These are phyloP conservation scores for Phaeosphaeria sp. DNA, from an alignment of 2,329 filamentous ascomycete genomes.

Conservation along the genomic window DNA sequence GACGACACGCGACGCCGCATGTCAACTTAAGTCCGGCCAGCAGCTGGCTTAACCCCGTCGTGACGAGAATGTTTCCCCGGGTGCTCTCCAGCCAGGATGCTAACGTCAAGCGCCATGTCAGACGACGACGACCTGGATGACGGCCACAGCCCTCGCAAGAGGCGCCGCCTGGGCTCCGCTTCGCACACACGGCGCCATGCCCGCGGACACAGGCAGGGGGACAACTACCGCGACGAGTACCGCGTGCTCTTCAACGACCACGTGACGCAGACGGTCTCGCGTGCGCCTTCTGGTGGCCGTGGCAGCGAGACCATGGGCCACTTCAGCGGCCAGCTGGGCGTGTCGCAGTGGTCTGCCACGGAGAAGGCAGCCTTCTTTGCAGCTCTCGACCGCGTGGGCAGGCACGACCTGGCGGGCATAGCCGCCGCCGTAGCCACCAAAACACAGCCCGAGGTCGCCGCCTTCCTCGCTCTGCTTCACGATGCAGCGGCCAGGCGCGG, in stretches of 20 bases:
- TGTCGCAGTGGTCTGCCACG: slow-evolving; percentile 69
- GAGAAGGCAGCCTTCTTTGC: slow-evolving; percentile 78
- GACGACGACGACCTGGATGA: background rate
- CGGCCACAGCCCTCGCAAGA: slow-evolving; percentile 24
- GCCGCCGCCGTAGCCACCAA: slow-evolving; percentile 72
- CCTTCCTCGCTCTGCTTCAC: slow-evolving; percentile 71
- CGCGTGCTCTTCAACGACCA: slow-evolving; percentile 43
- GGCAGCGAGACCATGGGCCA: slow-evolving; percentile 7
- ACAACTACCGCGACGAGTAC: slow-evolving; percentile 56
- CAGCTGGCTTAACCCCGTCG: background rate
- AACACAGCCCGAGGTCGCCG: slow-evolving; percentile 73
- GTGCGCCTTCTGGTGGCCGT: slow-evolving; percentile 23
- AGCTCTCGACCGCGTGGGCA: slow-evolving; percentile 68
- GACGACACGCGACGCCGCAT: slow-evolving; percentile 21
- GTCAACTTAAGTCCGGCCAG: background rate
- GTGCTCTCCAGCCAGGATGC: background rate
- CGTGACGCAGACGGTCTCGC: slow-evolving; percentile 22
- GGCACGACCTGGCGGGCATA: slow-evolving; percentile 67
- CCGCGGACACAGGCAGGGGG: slow-evolving; percentile 17
- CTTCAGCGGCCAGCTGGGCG: slow-evolving; percentile 67
- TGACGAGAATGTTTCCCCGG: background rate
- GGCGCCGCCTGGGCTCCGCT: slow-evolving; percentile 28
- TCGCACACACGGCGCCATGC: slow-evolving; percentile 7
- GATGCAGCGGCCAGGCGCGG: slow-evolving; percentile 51
- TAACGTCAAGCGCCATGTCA: background rate